Evolutionary conservation across 495 filamentous ascomycete species (phyloP), one percentile per base, ranked within the genome.

Genomic region (Aspergillus bridgeri): DNA sequence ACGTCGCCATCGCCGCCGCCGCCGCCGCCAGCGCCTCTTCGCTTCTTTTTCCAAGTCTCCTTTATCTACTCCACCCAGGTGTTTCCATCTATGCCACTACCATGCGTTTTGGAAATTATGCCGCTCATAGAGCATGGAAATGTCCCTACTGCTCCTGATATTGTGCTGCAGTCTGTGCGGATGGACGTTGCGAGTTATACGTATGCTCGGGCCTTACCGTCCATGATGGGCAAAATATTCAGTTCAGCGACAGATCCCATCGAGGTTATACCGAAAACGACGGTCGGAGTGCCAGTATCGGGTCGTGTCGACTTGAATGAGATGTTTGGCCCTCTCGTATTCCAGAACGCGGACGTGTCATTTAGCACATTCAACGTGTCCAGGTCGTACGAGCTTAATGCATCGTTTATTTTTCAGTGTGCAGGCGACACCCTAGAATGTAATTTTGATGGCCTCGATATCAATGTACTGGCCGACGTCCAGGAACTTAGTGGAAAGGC

Each of bases 361-460:
- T 62, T 62, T 33, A 19, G 27, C 38, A 62, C 60, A 17, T 62
- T 62, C 42, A 62, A 58, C 42, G 46, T 62, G 6, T 45, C 25
- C 33, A 3, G 60, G 23, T 13, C 23, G 8, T 62, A 62, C 44
- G 13, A 29, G 44, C 20, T 62, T 9, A 52, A 47, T 11, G 55
- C 42, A 0, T 51, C 51, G 3, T 51, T 58, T 48, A 15, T 22
- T 2, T 62, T 62, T 45, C 55, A 56, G 20, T 62, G 60, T 25
- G 60, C 51, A 3, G 60, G 51, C 11, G 58, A 58, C 20, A 55
- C 55, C 5, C 25, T 47, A 1, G 47, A 56, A 11, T 62, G 58
- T 24, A 55, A 27, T 7, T 23, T 53, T 3, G 3, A 46, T 5
- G 55, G 55, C 21, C 24, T 62, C 2, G 46, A 29, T 8, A 51